Base-by-base conservation (phyloP, 768 basidiomycete species). In the Hygrocybe coccinea region DNA sequence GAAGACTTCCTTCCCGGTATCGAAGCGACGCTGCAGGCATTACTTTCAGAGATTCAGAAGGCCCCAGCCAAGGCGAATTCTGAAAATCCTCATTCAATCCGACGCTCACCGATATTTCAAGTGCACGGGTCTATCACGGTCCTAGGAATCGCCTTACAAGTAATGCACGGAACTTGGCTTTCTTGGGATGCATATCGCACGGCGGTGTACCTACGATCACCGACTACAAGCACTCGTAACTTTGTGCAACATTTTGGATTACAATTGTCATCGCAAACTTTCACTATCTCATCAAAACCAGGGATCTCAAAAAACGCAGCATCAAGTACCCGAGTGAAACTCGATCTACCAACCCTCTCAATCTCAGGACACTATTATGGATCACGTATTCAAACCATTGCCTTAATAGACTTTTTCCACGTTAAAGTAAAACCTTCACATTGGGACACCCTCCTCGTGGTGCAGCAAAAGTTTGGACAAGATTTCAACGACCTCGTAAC, bases 111-210 rank as follows among this genome's bases (percentile, higher is more conserved):
- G 51, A 65, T 69, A 7, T 59, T 82, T 33, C 79, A 85, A 44
- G 55, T 88, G 14, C 80, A 86, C 58, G 74, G 79, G 4, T 74
- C 76, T 24, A 54, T 90, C 8, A 63, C 67, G 4, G 78, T 77
- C 19, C 65, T 84, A 21, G 78, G 79, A 22, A 73, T 90, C 8
- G 80, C 82, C 3, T 77, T 93, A 5, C 90, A 91, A 62, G 84
- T 92, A 38, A 90, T 92, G 86, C 88, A 85, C 57, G 89, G 89
- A 17, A 92, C 89, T 1, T 93, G 90, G 90, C 69, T 92, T 33
- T 84, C 87, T 7, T 91, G 85, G 87, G 80, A 84, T 55, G 69
- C 83, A 19, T 73, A 79, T 54, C 71, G 83, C 50, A 76, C 74
- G 0, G 68, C 81, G 7, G 69, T 67, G 1, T 83, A 83, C 61